phyloP scores from a whole-genome alignment of 805 yeast species.

The Nakazawaea pomicola region DNA sequence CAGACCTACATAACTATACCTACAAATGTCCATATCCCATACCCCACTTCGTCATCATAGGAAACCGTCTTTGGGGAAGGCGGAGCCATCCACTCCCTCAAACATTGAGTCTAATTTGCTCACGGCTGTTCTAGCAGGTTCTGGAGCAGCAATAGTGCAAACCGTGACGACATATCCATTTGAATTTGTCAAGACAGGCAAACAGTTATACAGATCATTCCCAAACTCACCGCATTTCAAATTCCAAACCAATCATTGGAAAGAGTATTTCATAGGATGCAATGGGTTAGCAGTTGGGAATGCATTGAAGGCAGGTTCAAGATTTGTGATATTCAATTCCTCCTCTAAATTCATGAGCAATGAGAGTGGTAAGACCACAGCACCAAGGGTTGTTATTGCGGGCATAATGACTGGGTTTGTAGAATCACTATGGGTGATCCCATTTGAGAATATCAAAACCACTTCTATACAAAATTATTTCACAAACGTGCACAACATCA shows the following conservation, averaged over 20 bases:
- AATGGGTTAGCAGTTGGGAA: constrained; percentile 74
- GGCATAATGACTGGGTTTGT: constrained; percentile 78
- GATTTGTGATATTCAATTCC: constrained; percentile 73
- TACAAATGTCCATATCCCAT: too few species aligned
- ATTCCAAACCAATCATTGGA: constrained; percentile 26
- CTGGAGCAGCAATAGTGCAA: constrained; percentile 57
- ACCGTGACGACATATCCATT: constrained; percentile 67
- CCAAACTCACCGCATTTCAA: constrained; percentile 30
- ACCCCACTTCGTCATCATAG: constrained; percentile 2
- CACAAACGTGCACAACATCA: constrained; percentile 7
- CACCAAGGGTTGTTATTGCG: constrained; percentile 79
- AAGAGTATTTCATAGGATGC: constrained; percentile 51
- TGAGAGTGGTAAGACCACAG: constrained; percentile 56
- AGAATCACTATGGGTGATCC: constrained; percentile 81
- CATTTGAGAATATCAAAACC: constrained; percentile 83
- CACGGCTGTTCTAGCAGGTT: constrained; percentile 56
- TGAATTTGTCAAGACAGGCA: constrained; percentile 62
- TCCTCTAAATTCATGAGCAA: constrained; percentile 65
- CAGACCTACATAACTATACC: too few species aligned
- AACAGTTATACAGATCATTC: constrained; percentile 48
- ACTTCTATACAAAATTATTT: constrained; percentile 70
- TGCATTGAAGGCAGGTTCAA: constrained; percentile 63
- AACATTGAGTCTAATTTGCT: constrained; percentile 34
- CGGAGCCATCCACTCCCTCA: constrained; percentile 8
- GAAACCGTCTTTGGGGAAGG: not conserved